Conservation (phyloP, 2,329 filamentous ascomycete genomes). For the Beauveria australis region DNA sequence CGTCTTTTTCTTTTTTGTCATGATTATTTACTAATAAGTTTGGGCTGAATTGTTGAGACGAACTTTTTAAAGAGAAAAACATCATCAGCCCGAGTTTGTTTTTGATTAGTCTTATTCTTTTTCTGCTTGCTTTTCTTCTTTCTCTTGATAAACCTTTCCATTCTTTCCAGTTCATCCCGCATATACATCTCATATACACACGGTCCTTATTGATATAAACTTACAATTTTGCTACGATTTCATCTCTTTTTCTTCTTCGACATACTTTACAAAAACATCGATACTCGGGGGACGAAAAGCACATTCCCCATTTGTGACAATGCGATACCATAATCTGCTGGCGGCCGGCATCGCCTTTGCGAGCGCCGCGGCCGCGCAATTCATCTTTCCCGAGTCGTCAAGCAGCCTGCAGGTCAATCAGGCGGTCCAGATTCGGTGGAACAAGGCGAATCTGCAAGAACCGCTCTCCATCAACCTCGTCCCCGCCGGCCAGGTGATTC, state of each 20-base stretch:
- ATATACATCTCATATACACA: not conserved
- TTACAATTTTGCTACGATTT: no score
- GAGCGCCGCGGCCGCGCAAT: conserved; percentile 11
- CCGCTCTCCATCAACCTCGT: conserved; percentile 18
- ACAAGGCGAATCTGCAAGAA: conserved; percentile 15
- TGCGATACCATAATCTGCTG: not conserved
- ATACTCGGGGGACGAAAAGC: not conserved
- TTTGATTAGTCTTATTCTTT: no score
- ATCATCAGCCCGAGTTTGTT: not conserved
- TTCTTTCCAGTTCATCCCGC: not conserved
- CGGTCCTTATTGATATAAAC: not conserved
- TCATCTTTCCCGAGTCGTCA: conserved; percentile 12
- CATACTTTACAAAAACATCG: not conserved
- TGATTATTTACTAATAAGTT: not conserved
- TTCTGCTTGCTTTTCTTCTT: not conserved
- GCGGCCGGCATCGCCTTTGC: not conserved
- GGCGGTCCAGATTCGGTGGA: conserved; percentile 16
- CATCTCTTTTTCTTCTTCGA: not conserved
- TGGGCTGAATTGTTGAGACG: not conserved
- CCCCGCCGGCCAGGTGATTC: conserved; percentile 12
- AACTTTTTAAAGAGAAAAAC: not conserved
- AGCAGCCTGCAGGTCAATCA: conserved; percentile 11
- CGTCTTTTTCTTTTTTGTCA: not conserved
- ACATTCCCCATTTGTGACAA: not conserved
- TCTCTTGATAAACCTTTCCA: not conserved